phyloP scores from a whole-genome alignment of 257 asterid genomes.

The Solanum chmielewskii region DNA sequence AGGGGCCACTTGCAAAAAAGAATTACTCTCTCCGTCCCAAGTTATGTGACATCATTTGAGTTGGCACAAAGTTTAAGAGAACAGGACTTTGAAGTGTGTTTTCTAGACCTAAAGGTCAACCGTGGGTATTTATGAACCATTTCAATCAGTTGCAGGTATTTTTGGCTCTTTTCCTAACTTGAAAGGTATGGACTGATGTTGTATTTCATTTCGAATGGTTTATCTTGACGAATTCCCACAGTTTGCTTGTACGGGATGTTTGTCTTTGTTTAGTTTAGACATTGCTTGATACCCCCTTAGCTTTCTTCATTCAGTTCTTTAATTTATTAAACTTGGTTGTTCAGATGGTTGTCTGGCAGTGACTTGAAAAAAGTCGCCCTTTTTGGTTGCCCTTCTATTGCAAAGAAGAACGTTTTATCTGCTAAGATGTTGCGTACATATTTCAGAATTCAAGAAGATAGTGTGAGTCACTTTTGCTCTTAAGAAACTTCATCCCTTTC shows the following conservation, averaged over 20 bases:
- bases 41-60: background rate
- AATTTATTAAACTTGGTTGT: constrained; percentile 11
- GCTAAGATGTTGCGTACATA: constrained; percentile 64
- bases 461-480: constrained; percentile 25
- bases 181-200: background rate
- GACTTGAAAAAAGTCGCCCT: constrained; percentile 65
- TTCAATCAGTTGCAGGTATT: background rate
- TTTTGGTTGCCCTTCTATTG: constrained; percentile 76
- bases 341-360: constrained; percentile 85
- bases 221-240: background rate
- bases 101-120: background rate
- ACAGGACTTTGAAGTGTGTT: background rate
- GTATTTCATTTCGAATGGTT: background rate
- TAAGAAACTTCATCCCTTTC: background rate
- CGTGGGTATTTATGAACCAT: background rate
- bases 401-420: constrained; percentile 19
- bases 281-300: background rate
- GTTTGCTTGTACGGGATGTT: background rate
- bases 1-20: background rate
- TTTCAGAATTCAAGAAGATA: constrained; percentile 53
- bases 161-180: background rate
- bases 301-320: background rate
- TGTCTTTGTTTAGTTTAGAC: background rate
- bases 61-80: background rate
- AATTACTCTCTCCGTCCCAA: background rate